Base-by-base conservation (phyloP, 2,329 filamentous ascomycete species). In the Ciborinia camelliae region DNA sequence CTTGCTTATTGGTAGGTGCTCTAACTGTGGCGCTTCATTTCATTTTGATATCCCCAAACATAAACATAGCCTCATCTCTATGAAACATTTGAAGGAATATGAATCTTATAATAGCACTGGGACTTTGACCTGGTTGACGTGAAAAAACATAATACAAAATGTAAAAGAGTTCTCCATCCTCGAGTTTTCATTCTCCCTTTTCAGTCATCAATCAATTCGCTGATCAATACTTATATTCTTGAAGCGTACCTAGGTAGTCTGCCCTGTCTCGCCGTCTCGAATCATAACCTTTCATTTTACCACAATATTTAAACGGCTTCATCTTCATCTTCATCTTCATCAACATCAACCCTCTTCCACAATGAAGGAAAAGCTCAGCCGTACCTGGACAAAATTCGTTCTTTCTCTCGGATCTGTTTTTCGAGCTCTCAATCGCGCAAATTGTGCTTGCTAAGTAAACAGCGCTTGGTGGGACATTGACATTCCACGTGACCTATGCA, bases 361-460 rank as follows among this genome's bases (percentile, higher is more conserved):
- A 37, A 59, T 59, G 55, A 59, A 45, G 30, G 55, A 59, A 59
- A 59, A 35, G n/a, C 15, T 63, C 12, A 55, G 61, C 9, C 51
- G 61, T 37, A 23, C 37, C 20, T 57, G 61, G 61, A 63, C 61
- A 37, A 63, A 57, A 45, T 37, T 63, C 10, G n/a, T 63, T 35
- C 32, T 63, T 20, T 60, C 57, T 15, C 45, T 60, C 4, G 57
- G 57, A 60, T 23, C 43, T 35, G 57, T 50, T 12, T 60, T 60
- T 60, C 57, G 57, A 48, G 52, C 61, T 63, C 61, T 63, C 28
- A 63, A 63, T 26, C 61, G 51, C 18, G 61, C 52, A 7, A 63
- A 63, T 28, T 63, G 61, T 57, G 61, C 61, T 35, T 63, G 61
- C 51, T 48, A 57, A 47, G 12, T 41, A 9, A 1, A 10, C n/a